A percentile compares a stretch with the other conserved stretches of the same genome.
These are phyloP conservation scores for Shiraia bambusicola DNA, from an alignment of 2,329 filamentous ascomycete species.

Conservation along the genomic window DNA sequence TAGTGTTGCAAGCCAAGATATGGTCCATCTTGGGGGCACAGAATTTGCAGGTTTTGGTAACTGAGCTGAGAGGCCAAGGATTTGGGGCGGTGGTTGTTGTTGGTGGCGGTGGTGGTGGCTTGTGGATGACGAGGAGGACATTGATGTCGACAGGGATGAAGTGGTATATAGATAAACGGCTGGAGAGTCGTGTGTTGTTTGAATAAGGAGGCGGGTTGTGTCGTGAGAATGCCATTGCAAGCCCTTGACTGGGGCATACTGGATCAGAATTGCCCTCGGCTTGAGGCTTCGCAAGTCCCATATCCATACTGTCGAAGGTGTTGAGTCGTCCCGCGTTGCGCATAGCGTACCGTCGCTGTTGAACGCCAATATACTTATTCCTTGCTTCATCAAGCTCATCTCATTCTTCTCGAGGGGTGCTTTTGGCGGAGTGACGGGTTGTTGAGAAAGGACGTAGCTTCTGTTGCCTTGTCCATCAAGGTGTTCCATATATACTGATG, in stretches of 20 bases:
- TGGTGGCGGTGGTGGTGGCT: background rate
- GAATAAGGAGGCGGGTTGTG: constrained; percentile 44
- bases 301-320: constrained; percentile 51
- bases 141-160: constrained; percentile 13
- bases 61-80: constrained; percentile 23
- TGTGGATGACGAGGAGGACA: constrained; percentile 14
- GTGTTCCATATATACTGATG: constrained; percentile 40
- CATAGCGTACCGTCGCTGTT: constrained; percentile 41
- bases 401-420: constrained; percentile 36
- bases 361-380: constrained; percentile 42
- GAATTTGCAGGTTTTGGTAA: constrained; percentile 29
- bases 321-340: constrained; percentile 43
- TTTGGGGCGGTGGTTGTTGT: constrained; percentile 25
- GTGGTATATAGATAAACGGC: constrained; percentile 45
- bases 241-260: constrained; percentile 47
- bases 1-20: constrained; percentile 30
- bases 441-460: constrained; percentile 31
- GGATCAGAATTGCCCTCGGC: constrained; percentile 46
- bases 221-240: constrained; percentile 48
- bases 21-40: constrained; percentile 21
- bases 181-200: constrained; percentile 45
- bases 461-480: constrained; percentile 34
- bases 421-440: constrained; percentile 41
- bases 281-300: constrained; percentile 47
- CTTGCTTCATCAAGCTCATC: constrained; percentile 33